Percentiles rank a stretch among this genome's conserved stretches.
These are phyloP conservation scores for Conticribra weissflogii DNA, from an alignment of 108 stramenopile genomes.

Conservation along the genomic window DNA sequence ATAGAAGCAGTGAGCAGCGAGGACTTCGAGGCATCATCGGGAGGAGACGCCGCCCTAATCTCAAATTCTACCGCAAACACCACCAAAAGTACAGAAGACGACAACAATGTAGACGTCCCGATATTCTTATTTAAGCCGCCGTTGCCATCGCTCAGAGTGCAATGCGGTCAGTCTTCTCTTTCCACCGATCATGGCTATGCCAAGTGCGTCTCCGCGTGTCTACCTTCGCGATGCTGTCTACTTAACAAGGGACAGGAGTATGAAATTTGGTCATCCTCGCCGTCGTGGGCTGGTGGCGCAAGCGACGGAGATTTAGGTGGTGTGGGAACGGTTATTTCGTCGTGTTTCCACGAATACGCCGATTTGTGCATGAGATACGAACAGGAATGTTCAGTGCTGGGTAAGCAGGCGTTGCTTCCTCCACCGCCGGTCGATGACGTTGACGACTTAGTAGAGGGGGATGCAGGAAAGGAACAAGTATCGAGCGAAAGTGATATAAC, in stretches of 20 bases:
- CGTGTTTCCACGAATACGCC: neutral
- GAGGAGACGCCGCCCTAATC: too few species aligned
- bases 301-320: neutral
- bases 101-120: too few species aligned
- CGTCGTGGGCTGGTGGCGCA: too few species aligned
- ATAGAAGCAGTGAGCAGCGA: too few species aligned
- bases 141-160: neutral
- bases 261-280: neutral
- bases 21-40: too few species aligned
- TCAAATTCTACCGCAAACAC: too few species aligned
- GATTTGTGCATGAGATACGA: neutral
- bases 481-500: too few species aligned
- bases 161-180: neutral
- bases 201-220: neutral
- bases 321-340: neutral
- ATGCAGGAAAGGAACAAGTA: neutral
- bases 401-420: neutral
- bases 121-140: neutral
- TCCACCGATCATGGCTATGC: neutral
- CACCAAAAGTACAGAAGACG: too few species aligned
- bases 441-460: neutral
- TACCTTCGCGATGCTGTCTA: neutral
- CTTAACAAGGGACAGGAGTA: neutral
- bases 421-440: neutral
- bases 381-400: neutral